phyloP scores from a whole-genome alignment of 2,329 filamentous ascomycete genomes.

The Penicillium hordei region DNA sequence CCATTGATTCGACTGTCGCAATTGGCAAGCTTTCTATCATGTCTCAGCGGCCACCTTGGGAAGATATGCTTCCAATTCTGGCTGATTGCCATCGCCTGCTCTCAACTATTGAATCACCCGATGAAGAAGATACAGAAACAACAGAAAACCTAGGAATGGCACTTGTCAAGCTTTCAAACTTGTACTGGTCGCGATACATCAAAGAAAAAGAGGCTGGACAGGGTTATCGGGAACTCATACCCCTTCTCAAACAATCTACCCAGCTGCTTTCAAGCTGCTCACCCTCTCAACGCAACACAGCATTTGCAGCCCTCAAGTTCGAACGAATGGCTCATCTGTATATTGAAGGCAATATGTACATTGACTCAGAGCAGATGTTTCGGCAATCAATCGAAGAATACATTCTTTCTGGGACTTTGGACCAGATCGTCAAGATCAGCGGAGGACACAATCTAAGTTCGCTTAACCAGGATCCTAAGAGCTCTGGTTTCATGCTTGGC shows the following conservation, averaged over 20 bases:
- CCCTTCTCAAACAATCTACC: slow-evolving; percentile 44
- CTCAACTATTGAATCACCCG: slow-evolving; percentile 25
- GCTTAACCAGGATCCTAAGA: slow-evolving; percentile 37
- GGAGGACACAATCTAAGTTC: slow-evolving; percentile 27
- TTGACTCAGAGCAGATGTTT: slow-evolving; percentile 40
- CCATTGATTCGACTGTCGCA: slow-evolving; percentile 42
- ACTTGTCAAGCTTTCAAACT: slow-evolving; percentile 46
- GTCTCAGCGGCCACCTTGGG: slow-evolving; percentile 41
- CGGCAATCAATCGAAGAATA: slow-evolving; percentile 43
- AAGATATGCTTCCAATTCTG: slow-evolving; percentile 37
- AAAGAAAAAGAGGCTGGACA: slow-evolving; percentile 42
- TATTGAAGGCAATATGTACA: slow-evolving; percentile 37
- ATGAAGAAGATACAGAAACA: slow-evolving; percentile 14
- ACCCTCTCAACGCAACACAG: slow-evolving; percentile 35
- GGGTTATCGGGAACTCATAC: slow-evolving; percentile 36
- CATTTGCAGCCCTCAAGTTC: slow-evolving; percentile 45
- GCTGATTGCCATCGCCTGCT: slow-evolving; percentile 41
- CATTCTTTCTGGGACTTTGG: slow-evolving; percentile 39
- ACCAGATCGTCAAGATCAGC: slow-evolving; percentile 29
- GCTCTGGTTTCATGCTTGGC: slow-evolving; percentile 37
- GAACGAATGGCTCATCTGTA: slow-evolving; percentile 47
- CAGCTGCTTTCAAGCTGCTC: slow-evolving; percentile 38
- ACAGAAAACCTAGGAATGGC: slow-evolving; percentile 28
- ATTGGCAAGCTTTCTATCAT: slow-evolving; percentile 42
- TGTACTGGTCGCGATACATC: slow-evolving; percentile 50